Conservation (phyloP, 176 grass and related monocot species). For the Rhynchospora breviuscula region DNA sequence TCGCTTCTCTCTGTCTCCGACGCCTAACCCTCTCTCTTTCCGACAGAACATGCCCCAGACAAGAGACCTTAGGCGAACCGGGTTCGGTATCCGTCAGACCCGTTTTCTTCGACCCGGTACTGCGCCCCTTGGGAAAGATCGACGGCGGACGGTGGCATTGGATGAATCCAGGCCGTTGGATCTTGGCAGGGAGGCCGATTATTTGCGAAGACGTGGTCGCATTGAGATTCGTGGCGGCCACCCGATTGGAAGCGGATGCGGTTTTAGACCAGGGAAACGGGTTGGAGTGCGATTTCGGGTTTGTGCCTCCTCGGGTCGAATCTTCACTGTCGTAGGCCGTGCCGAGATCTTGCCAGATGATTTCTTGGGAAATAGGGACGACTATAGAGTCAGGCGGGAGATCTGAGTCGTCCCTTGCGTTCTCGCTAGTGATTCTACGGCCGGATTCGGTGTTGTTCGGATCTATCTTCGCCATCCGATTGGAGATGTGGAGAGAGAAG, state of each 20-base stretch:
- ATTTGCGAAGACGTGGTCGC: slow-evolving; percentile 41
- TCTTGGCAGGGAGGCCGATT: slow-evolving; percentile 59
- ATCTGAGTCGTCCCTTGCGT: slow-evolving; percentile 36
- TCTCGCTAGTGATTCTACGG: neutral
- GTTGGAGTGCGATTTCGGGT: slow-evolving; percentile 70
- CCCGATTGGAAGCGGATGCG: slow-evolving; percentile 51
- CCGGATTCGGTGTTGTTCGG: neutral
- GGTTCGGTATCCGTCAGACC: slow-evolving; percentile 50
- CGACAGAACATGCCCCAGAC: slow-evolving; percentile 89
- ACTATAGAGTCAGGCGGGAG: slow-evolving; percentile 73
- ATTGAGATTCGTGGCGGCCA: slow-evolving; percentile 31
- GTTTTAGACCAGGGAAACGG: slow-evolving; percentile 48
- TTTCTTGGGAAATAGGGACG: slow-evolving; percentile 61
- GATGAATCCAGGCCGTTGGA: slow-evolving; percentile 34
- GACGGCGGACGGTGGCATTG: slow-evolving; percentile 44
- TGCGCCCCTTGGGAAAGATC: slow-evolving; percentile 61
- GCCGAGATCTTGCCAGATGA: slow-evolving; percentile 59
- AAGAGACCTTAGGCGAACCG: slow-evolving; percentile 90
- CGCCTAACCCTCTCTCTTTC: slow-evolving; percentile 56
- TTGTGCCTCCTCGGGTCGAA: slow-evolving; percentile 90
- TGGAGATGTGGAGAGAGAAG: neutral
- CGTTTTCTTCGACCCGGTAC: slow-evolving; percentile 8
- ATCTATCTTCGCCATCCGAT: slow-evolving; percentile 1
- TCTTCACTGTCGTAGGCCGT: slow-evolving; percentile 90
- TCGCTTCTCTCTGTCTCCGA: neutral